Evolutionary conservation across 208 protist species (phyloP).

Genomic region (Balamuthia mandrillaris): DNA sequence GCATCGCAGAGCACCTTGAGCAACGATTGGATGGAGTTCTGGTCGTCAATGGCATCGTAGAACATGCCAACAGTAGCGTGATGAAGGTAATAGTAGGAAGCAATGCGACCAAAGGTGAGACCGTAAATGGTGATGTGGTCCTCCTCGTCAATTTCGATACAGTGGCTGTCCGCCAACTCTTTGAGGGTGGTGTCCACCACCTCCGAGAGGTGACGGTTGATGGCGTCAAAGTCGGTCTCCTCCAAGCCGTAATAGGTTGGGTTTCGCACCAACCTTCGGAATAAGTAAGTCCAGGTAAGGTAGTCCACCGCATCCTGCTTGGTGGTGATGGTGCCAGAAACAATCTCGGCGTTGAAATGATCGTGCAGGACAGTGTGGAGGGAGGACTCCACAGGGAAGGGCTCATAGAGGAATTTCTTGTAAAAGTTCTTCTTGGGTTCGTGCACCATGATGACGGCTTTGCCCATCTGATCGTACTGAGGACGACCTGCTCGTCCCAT

Average conservation of each 20-base stretch:
- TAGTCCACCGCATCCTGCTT: constrained; percentile 96
- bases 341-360: constrained; percentile 98
- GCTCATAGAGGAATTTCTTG: constrained; percentile 98
- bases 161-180: constrained; percentile 28
- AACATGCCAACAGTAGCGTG: constrained; percentile 90
- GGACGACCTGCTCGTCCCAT: constrained; percentile 97
- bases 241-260: constrained; percentile 97
- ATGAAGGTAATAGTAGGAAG: constrained; percentile 98
- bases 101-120: constrained; percentile 89
- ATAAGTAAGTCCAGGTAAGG: constrained; percentile 99
- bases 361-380: constrained; percentile 91
- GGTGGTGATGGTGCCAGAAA: constrained; percentile 87
- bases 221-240: constrained; percentile 65
- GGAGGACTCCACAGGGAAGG: constrained; percentile 98
- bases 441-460: constrained; percentile 93
- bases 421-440: constrained; percentile 99
- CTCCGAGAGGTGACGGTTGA: constrained; percentile 57
- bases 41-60: constrained; percentile 71
- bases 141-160: constrained; percentile 50
- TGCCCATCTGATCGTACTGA: constrained; percentile 91
- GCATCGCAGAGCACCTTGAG: constrained; percentile 84
- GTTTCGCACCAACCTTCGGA: constrained; percentile 92
- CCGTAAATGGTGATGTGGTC: constrained; percentile 20
- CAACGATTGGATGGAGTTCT: constrained; percentile 22
- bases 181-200: constrained; percentile 44